A percentile compares a stretch with the other conserved stretches of the same genome.
These are phyloP conservation scores for Suillus weaverae DNA, from an alignment of 768 basidiomycete genomes.

Conservation along the genomic window DNA sequence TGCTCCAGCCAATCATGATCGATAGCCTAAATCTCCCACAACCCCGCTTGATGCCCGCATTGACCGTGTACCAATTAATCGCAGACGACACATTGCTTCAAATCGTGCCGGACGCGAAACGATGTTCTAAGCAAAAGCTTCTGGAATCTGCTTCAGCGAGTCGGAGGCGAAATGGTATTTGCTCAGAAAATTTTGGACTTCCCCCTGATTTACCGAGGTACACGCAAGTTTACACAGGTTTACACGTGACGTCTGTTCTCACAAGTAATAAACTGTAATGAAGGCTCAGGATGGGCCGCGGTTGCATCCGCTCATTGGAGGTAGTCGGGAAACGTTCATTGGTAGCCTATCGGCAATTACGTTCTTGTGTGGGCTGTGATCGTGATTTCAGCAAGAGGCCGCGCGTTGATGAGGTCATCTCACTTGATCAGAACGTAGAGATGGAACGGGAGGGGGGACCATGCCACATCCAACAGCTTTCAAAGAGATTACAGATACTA, in stretches of 20 bases:
- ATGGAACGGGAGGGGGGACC: not conserved
- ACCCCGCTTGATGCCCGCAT: not conserved
- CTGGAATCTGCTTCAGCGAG: not conserved
- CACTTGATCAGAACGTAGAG: not conserved
- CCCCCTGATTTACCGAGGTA: not conserved
- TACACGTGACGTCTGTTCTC: not conserved
- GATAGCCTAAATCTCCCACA: not conserved
- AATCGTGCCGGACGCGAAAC: not conserved
- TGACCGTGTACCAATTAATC: not conserved
- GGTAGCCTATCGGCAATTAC: not conserved
- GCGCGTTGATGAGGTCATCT: not conserved
- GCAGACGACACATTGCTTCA: not conserved
- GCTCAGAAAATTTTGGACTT: not conserved
- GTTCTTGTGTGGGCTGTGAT: not conserved
- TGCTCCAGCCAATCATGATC: not conserved
- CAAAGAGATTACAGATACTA: not conserved
- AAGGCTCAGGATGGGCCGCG: not conserved
- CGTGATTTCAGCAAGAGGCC: not conserved
- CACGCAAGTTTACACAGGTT: not conserved
- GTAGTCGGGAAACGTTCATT: not conserved
- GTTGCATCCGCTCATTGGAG: not conserved
- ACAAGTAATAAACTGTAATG: not conserved
- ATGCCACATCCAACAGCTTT: not conserved
- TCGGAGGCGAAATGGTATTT: not conserved
- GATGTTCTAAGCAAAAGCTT: not conserved